Evolutionary conservation across 371 early-diverging fungal species (phyloP).

Genomic region (Capniomyces stellatus): DNA sequence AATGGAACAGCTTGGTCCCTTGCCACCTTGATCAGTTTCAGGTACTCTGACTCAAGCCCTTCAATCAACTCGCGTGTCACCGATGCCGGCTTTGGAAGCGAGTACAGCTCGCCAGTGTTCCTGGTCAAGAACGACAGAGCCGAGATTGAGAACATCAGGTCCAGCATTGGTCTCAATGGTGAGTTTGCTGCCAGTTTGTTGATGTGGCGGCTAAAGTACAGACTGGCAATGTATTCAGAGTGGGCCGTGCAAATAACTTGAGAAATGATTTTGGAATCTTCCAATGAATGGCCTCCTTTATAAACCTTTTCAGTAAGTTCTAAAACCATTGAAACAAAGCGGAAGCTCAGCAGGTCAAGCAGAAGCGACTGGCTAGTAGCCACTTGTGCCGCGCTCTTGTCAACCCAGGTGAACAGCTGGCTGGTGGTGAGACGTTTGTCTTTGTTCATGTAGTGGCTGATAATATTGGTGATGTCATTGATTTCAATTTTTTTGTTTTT

Average conservation of each 20-base stretch:
- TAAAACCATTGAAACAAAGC: conserved; percentile 26
- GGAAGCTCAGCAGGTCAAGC: conserved; percentile 45
- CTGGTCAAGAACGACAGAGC: conserved; percentile 43
- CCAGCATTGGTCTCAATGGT: conserved; percentile 20
- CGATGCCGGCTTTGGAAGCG: conserved; percentile 36
- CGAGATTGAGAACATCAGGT: conserved; percentile 33
- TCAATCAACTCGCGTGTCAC: conserved; percentile 25
- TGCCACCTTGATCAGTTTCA: conserved; percentile 30
- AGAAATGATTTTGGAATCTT: conserved; percentile 43
- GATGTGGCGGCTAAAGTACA: conserved; percentile 36
- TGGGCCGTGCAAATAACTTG: conserved; percentile 43
- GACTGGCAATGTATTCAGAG: conserved; percentile 35
- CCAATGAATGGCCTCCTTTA: conserved; percentile 33
- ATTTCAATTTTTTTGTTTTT: neutral
- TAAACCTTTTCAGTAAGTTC: conserved; percentile 33
- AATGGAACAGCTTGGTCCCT: conserved; percentile 51
- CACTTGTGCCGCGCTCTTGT: neutral
- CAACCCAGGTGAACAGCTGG: neutral
- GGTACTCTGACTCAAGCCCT: conserved; percentile 22
- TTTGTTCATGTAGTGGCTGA: neutral
- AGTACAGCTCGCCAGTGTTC: conserved; percentile 29
- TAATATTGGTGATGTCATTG: conserved; percentile 20
- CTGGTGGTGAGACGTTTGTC: neutral
- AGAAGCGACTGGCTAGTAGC: conserved; percentile 28
- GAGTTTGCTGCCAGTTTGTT: conserved; percentile 17